Evolutionary conservation across 257 asterid genomes (phyloP).

Genomic region (Schizonepeta tenuifolia): DNA sequence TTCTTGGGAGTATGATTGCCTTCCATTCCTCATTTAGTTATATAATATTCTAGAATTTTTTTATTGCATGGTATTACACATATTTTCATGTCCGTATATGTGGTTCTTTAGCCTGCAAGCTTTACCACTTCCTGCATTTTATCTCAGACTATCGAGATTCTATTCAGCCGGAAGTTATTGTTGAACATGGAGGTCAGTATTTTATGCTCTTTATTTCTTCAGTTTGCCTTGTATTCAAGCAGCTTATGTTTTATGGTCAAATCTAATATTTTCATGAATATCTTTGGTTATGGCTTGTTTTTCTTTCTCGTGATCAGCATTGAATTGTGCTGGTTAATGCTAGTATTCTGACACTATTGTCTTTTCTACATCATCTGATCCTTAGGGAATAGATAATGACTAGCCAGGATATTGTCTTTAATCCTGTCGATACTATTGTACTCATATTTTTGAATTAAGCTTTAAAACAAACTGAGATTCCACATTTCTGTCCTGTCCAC

Average conservation of each 20-base stretch:
- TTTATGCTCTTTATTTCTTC: slow-evolving; percentile 30
- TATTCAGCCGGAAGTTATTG: slow-evolving; percentile 78
- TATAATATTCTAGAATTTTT: background rate
- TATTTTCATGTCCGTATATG: background rate
- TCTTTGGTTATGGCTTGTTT: background rate
- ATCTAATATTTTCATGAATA: background rate
- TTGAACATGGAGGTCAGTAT: slow-evolving; percentile 83
- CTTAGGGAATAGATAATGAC: background rate
- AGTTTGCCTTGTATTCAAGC: slow-evolving; percentile 6
- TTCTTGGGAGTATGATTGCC: background rate
- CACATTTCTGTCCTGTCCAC: background rate
- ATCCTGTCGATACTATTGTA: background rate
- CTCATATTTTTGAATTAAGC: background rate
- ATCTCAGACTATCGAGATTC: slow-evolving; percentile 90
- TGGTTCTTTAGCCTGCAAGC: background rate
- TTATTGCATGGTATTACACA: background rate
- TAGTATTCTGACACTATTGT: background rate
- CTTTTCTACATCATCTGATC: background rate
- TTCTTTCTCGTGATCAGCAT: background rate
- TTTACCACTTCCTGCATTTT: slow-evolving; percentile 32
- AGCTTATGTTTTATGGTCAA: background rate
- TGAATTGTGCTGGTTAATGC: slow-evolving; percentile 3
- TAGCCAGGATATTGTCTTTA: background rate
- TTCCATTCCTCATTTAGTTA: background rate
- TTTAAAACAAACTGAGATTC: background rate